Percentiles rank a stretch among this genome's conserved stretches.
These are phyloP conservation scores for Dryas drummondii DNA, from an alignment of 306 rosid species.

Conservation along the genomic window DNA sequence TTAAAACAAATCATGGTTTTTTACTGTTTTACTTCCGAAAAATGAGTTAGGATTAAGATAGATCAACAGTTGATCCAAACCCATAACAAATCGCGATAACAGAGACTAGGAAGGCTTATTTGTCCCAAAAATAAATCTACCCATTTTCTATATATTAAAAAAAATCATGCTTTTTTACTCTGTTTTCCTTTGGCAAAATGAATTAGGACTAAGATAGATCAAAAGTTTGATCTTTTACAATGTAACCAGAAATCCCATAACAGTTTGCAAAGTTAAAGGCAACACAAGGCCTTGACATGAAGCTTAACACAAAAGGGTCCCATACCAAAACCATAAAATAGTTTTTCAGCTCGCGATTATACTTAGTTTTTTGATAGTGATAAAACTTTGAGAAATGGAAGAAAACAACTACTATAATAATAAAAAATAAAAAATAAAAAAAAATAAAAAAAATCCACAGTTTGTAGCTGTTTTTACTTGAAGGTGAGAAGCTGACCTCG, in stretches of 20 bases:
- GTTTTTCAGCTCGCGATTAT: not conserved
- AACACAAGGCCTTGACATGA: not conserved
- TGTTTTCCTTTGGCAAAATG: constrained; percentile 3
- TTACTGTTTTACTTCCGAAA: too few species aligned
- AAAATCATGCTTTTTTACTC: not conserved
- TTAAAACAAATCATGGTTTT: too few species aligned
- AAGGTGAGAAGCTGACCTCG: not conserved
- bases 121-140: too few species aligned
- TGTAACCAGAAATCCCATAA: not conserved
- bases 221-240: too few species aligned
- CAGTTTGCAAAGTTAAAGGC: not conserved
- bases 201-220: too few species aligned
- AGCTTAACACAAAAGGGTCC: not conserved
- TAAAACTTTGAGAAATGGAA: not conserved
- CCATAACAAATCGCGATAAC: too few species aligned
- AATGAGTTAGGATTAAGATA: too few species aligned
- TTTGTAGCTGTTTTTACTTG: not conserved
- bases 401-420: not conserved
- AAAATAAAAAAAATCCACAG: too few species aligned
- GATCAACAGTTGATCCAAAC: too few species aligned
- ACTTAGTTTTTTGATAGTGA: not conserved
- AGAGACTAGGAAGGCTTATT: too few species aligned
- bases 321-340: not conserved
- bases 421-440: too few species aligned
- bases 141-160: too few species aligned